Evolutionary conservation across 495 filamentous ascomycete species (phyloP).

Genomic region (Aspergillus nanangensis): DNA sequence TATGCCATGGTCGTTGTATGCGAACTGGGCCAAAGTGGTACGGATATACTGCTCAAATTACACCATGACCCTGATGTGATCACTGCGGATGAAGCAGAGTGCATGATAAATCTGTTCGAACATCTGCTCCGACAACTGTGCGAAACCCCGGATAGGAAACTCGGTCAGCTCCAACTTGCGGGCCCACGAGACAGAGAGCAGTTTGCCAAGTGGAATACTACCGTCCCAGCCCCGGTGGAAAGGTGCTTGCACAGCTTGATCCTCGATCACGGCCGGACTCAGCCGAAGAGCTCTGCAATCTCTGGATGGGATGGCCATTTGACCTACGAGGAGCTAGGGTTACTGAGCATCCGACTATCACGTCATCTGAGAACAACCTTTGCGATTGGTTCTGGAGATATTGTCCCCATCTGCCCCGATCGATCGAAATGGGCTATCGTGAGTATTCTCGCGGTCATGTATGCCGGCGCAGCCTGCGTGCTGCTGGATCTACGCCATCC

Average conservation of each 20-base stretch:
- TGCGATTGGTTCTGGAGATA: conserved; percentile 20
- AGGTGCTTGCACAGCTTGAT: conserved; percentile 28
- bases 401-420: conserved; percentile 40
- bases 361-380: conserved; percentile 15
- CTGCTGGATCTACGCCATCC: conserved; percentile 36
- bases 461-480: conserved; percentile 39
- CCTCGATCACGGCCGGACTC: conserved; percentile 12
- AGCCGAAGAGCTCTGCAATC: conserved; percentile 15
- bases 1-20: neutral
- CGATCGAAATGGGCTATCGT: conserved; percentile 39
- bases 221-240: conserved; percentile 18
- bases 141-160: neutral
- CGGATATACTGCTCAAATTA: neutral
- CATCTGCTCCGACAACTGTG: conserved; percentile 12
- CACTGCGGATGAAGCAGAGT: neutral
- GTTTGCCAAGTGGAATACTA: conserved; percentile 26
- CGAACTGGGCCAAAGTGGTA: neutral
- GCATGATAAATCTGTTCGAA: conserved; percentile 12
- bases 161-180: conserved; percentile 9
- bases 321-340: conserved; percentile 23
- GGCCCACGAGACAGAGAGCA: conserved; percentile 12
- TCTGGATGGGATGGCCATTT: conserved; percentile 8
- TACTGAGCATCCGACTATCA: conserved; percentile 22
- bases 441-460: conserved; percentile 40
- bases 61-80: conserved; percentile 11